Base-by-base conservation (phyloP, 2,329 filamentous ascomycete species). In the Daldinia eschscholtzii region DNA sequence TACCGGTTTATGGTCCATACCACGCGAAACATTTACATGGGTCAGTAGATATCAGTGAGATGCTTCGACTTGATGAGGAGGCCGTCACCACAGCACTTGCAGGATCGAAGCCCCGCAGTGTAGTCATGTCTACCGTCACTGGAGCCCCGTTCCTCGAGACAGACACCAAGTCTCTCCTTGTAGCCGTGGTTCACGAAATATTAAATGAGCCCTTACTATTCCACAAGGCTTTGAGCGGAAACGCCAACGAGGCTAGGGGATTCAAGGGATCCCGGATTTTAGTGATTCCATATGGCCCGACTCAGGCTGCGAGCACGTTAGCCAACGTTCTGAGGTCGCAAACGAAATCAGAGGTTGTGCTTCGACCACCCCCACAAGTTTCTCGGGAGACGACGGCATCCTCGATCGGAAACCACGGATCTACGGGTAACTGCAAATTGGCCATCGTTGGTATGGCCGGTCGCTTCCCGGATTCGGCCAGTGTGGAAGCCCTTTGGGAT, bases 401-500 rank as follows among this genome's bases (percentile, higher is more conserved):
- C 9, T 76, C 72, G 15, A 80, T 85, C 28, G 83, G 83, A 18
- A 85, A 85, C 71, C 84, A 86, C 69, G 84, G 84, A 10, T 78
- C 80, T 13, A 76, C 70, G 7, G 82, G 81, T 13, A 81, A 87
- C 74, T 87, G 88, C 77, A 94, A 94, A 79, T 88, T 97, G 70
- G 93, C 93, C 64, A 94, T 97, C 70, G 91, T 97, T 37, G 93
- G 93, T 59, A 92, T 93, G 87, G 88, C 92, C 52, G 92, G 92
- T 57, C 87, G 92, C 57, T 94, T 93, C 78, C 92, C 92, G 1
- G 89, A 91, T 73, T 90, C 92, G 57, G 90, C 88, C 15, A 91
- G 86, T 75, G 86, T 89, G 68, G 90, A 93, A 65, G 87, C 88
- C 62, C 87, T 94, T 33, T 94, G 92, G 92, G 89, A 93, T 67